phyloP scores from a whole-genome alignment of 805 yeast species.

The Ogataea neopini region DNA sequence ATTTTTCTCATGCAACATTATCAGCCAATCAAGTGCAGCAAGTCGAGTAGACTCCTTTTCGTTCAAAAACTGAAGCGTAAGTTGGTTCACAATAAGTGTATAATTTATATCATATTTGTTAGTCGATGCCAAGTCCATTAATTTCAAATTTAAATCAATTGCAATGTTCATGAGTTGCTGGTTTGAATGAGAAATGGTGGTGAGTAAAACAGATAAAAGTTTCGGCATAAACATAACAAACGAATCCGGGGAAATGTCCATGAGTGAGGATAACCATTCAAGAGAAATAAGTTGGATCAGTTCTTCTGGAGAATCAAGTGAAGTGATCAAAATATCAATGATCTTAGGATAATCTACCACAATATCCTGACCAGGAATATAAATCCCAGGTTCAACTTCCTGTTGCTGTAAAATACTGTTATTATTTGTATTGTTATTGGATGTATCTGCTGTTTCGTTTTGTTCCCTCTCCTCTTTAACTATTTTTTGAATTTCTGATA shows the following conservation, averaged over 20 bases:
- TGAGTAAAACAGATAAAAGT: conserved; percentile 65
- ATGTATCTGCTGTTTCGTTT: conserved; percentile 15
- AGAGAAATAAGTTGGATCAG: conserved; percentile 79
- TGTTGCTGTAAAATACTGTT: not conserved
- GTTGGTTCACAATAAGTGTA: conserved; percentile 63
- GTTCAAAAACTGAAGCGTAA: conserved; percentile 69
- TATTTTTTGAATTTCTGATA: conserved; percentile 65
- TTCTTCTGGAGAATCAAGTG: conserved; percentile 69
- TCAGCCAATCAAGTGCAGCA: conserved; percentile 88
- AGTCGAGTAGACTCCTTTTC: conserved; percentile 81
- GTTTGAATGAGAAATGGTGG: conserved; percentile 57
- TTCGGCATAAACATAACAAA: conserved; percentile 75
- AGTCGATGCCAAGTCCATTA: conserved; percentile 50
- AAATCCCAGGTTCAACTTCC: conserved; percentile 51
- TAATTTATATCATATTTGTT: conserved; percentile 42
- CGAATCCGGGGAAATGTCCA: conserved; percentile 73
- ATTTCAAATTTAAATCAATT: conserved; percentile 52
- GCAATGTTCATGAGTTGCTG: conserved; percentile 55
- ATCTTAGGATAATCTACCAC: conserved; percentile 77
- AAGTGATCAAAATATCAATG: conserved; percentile 78
- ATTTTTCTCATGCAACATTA: conserved; percentile 72
- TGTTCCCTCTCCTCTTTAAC: conserved; percentile 36
- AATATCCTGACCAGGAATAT: conserved; percentile 79
- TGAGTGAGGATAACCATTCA: conserved; percentile 76
- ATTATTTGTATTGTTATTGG: conserved; percentile 15